These are phyloP conservation scores for Zalaria obscura DNA, from an alignment of 2,329 filamentous ascomycete genomes.

Conservation along the genomic window DNA sequence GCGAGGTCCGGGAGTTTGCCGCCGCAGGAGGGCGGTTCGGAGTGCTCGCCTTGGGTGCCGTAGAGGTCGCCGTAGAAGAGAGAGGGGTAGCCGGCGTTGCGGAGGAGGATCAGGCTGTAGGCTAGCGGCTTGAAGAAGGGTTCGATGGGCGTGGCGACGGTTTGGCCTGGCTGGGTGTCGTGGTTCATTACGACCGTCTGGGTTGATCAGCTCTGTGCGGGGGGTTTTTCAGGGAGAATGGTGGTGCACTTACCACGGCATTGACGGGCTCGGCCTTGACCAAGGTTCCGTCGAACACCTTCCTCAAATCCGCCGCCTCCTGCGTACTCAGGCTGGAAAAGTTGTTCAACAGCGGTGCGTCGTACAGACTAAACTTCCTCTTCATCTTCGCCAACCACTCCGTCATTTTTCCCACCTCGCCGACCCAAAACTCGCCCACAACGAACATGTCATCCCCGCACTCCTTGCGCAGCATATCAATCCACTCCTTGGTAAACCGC, in stretches of 20 bases:
- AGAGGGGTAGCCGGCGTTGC: conserved; percentile 47
- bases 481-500: conserved; percentile 47
- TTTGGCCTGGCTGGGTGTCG: conserved; percentile 52
- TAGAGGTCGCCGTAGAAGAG: conserved; percentile 60
- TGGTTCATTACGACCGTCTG: conserved; percentile 55
- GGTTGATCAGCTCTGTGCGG: conserved; percentile 10
- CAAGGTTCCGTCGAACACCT: conserved; percentile 47
- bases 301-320: conserved; percentile 35
- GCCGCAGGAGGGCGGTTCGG: conserved; percentile 30
- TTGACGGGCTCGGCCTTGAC: conserved; percentile 39
- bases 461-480: conserved; percentile 34
- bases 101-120: conserved; percentile 57
- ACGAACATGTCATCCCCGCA: conserved; percentile 41
- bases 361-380: conserved; percentile 36
- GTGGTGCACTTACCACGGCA: conserved; percentile 27
- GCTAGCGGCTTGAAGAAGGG: conserved; percentile 58
- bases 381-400: conserved; percentile 37
- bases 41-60: conserved; percentile 40
- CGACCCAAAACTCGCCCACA: conserved; percentile 55
- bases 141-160: conserved; percentile 47
- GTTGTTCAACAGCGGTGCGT: conserved; percentile 54
- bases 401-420: conserved; percentile 39
- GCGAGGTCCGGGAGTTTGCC: conserved; percentile 40
- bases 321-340: conserved; percentile 37
- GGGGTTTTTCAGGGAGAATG: background rate